Conservation (phyloP, 2,329 filamentous ascomycete species). For the Sphaceloma murrayae region DNA sequence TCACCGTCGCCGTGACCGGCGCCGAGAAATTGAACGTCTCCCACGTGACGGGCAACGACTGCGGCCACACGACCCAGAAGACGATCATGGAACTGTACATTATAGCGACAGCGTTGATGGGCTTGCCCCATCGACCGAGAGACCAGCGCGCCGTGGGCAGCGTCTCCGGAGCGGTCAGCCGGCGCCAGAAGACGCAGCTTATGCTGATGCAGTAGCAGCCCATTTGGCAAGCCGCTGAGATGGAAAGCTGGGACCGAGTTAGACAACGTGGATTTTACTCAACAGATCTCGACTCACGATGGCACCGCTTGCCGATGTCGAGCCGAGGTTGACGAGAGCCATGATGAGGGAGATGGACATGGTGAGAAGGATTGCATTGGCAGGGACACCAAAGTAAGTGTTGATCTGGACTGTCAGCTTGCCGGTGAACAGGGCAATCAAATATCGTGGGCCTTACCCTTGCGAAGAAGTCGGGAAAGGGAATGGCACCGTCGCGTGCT, state of each 20-base stretch:
- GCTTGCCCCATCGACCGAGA: constrained; percentile 32
- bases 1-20: constrained; percentile 29
- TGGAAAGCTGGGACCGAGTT: constrained; percentile 23
- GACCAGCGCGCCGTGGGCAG: constrained; percentile 33
- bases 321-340: constrained; percentile 24
- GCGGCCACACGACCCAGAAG: constrained; percentile 36
- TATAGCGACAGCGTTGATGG: constrained; percentile 31
- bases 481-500: constrained; percentile 25
- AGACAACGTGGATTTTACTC: too few species aligned
- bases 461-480: constrained; percentile 21
- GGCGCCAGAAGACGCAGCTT: constrained; percentile 33
- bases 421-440: too few species aligned
- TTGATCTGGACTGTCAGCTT: constrained; percentile 4
- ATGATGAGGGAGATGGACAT: constrained; percentile 22
- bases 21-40: constrained; percentile 30
- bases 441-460: too few species aligned
- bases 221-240: constrained; percentile 33
- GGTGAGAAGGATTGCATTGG: constrained; percentile 23
- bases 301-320: constrained; percentile 22
- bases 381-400: constrained; percentile 19
- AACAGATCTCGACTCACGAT: constrained; percentile 11
- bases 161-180: constrained; percentile 30
- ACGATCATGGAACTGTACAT: constrained; percentile 31
- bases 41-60: constrained; percentile 23
- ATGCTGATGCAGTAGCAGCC: constrained; percentile 36